Percentiles rank a stretch among this genome's conserved stretches.
phyloP scores from a whole-genome alignment of 202 grass and related monocot species.

The Sporobolus alterniflorus region DNA sequence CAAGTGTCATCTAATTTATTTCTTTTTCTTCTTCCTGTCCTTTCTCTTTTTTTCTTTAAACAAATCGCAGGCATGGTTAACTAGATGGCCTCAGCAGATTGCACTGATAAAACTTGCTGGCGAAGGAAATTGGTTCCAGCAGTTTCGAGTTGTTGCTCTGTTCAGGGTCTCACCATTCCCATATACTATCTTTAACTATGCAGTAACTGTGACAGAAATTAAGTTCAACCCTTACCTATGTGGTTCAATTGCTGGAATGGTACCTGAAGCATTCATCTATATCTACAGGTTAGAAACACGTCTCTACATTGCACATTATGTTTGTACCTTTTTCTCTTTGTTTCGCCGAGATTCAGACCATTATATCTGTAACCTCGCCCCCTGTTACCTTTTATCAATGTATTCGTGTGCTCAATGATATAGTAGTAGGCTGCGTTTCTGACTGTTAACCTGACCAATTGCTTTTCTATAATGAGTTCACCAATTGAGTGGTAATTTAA shows the following conservation, averaged over 20 bases:
- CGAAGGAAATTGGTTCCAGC: constrained; percentile 91
- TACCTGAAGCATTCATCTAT: constrained; percentile 94
- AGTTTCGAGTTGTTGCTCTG: constrained; percentile 90
- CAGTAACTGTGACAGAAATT: constrained; percentile 85
- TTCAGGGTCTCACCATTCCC: constrained; percentile 98
- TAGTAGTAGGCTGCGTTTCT: neutral
- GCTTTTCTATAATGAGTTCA: neutral
- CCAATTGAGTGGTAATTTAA: neutral
- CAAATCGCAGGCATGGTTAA: constrained; percentile 74
- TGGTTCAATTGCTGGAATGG: constrained; percentile 96
- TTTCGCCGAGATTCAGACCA: neutral
- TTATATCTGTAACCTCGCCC: constrained; percentile 1
- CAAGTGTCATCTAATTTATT: constrained; percentile 12
- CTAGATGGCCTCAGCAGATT: constrained; percentile 92
- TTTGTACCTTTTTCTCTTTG: neutral
- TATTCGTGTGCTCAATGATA: neutral
- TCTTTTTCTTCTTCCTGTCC: neutral
- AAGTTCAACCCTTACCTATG: constrained; percentile 84
- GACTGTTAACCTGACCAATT: neutral
- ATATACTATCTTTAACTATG: constrained; percentile 98
- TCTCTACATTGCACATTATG: constrained; percentile 19
- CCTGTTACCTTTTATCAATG: neutral
- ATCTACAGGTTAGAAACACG: constrained; percentile 76
- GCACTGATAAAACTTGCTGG: constrained; percentile 88
- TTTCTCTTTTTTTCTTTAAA: neutral